phyloP scores from a whole-genome alignment of 768 basidiomycete species.

The Hericium erinaceus region DNA sequence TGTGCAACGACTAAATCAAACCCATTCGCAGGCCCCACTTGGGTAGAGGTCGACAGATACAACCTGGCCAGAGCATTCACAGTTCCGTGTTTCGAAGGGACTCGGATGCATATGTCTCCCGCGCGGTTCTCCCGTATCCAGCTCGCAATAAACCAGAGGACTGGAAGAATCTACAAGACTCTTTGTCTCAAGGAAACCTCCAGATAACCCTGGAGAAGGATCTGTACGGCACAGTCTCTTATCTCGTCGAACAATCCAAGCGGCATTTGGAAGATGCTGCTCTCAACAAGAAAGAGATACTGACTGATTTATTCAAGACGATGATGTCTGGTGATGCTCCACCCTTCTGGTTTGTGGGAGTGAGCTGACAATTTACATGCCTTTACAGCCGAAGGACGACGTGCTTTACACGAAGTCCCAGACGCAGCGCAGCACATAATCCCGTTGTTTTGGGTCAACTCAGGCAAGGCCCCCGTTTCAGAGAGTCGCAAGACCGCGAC shows the following conservation, averaged over 20 bases:
- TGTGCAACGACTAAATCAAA: too few species aligned
- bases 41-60: neutral
- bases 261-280: neutral
- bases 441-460: neutral
- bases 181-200: neutral
- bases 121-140: neutral
- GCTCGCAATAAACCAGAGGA: neutral
- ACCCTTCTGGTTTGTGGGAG: neutral
- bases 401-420: neutral
- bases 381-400: neutral
- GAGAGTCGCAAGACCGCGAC: neutral
- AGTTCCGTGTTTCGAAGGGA: neutral
- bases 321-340: neutral
- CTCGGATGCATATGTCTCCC: neutral
- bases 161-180: neutral
- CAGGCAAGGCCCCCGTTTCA: neutral
- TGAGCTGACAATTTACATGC: neutral
- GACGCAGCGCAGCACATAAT: neutral
- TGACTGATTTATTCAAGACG: neutral
- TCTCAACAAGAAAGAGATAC: neutral
- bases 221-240: neutral
- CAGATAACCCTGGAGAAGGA: neutral
- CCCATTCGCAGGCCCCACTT: neutral
- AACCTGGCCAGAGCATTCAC: neutral
- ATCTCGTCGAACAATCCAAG: neutral